Evolutionary conservation across 169 alveolate species (phyloP).

Genomic region (Pseudocohnilembus persalinus): DNA sequence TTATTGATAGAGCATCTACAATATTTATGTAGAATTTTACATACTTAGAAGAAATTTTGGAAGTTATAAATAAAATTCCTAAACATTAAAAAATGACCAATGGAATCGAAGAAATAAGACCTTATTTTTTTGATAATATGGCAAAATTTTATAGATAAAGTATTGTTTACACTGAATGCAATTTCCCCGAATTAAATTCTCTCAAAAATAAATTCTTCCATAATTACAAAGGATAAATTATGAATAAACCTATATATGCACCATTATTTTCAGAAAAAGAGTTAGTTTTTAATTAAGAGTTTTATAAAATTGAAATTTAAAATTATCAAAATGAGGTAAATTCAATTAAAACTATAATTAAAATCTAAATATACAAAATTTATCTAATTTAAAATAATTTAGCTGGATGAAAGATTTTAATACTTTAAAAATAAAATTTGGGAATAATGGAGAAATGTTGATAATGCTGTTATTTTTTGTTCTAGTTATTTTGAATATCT

Average conservation of each 20-base stretch:
- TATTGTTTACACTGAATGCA: conserved; percentile 67
- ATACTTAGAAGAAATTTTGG: conserved; percentile 72
- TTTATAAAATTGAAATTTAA: conserved; percentile 42
- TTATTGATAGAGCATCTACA: conserved; percentile 76
- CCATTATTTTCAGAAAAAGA: conserved; percentile 29
- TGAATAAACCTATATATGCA: conserved; percentile 41
- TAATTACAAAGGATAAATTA: conserved; percentile 60
- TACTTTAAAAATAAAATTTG: conserved; percentile 76
- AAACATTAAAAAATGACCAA: conserved; percentile 65
- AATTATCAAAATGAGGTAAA: conserved; percentile 35
- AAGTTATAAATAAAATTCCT: conserved; percentile 64
- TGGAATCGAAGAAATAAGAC: conserved; percentile 68
- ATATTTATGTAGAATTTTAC: conserved; percentile 71
- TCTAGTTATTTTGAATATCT: conserved; percentile 77
- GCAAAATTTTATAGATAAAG: conserved; percentile 69
- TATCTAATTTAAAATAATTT: conserved; percentile 35
- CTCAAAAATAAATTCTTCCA: conserved; percentile 41
- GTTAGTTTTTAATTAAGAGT: conserved; percentile 40
- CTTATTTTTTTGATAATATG: conserved; percentile 54
- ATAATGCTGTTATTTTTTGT: conserved; percentile 70
- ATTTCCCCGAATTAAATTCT: conserved; percentile 64
- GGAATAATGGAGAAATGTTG: conserved; percentile 58
- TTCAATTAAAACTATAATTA: conserved; percentile 45
- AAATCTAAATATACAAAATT: conserved; percentile 42
- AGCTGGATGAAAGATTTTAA: conserved; percentile 65